Evolutionary conservation across 2,329 filamentous ascomycete genomes (phyloP).

Genomic region (Talaromyces marneffei): DNA sequence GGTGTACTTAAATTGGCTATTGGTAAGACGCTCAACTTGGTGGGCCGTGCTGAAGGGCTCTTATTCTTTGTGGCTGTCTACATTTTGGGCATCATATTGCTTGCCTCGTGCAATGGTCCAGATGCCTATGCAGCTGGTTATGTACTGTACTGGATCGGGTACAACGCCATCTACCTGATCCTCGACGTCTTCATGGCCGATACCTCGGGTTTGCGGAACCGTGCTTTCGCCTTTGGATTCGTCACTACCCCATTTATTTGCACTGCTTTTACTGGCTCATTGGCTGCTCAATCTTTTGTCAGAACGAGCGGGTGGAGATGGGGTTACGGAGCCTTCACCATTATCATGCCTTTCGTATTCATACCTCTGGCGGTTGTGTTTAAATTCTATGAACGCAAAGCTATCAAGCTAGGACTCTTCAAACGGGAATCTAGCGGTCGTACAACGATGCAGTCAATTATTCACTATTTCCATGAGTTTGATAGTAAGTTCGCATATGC

Average conservation of each 20-base stretch:
- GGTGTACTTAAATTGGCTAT: slow-evolving; percentile 57
- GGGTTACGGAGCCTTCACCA: slow-evolving; percentile 57
- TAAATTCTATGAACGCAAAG: slow-evolving; percentile 53
- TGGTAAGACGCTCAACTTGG: slow-evolving; percentile 58
- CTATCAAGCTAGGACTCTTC: slow-evolving; percentile 50
- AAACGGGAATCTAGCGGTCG: slow-evolving; percentile 42
- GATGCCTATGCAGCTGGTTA: slow-evolving; percentile 59
- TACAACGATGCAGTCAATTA: slow-evolving; percentile 42
- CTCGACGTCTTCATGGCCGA: slow-evolving; percentile 59
- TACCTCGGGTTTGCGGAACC: slow-evolving; percentile 55
- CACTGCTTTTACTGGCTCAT: slow-evolving; percentile 51
- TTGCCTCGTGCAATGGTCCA: slow-evolving; percentile 56
- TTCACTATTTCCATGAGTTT: slow-evolving; percentile 56
- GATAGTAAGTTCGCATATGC: slow-evolving; percentile 43
- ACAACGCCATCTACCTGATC: slow-evolving; percentile 50
- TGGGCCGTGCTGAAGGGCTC: slow-evolving; percentile 58
- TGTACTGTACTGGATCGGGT: slow-evolving; percentile 57
- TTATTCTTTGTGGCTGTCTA: slow-evolving; percentile 45
- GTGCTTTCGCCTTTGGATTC: slow-evolving; percentile 56
- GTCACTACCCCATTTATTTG: slow-evolving; percentile 57
- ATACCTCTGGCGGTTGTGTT: slow-evolving; percentile 53
- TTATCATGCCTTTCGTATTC: slow-evolving; percentile 53
- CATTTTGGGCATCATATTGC: slow-evolving; percentile 52
- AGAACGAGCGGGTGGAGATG: slow-evolving; percentile 53
- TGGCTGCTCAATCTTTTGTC: slow-evolving; percentile 48